phyloP scores from a whole-genome alignment of 208 protist species.

The Wallacemonas rigidus region DNA sequence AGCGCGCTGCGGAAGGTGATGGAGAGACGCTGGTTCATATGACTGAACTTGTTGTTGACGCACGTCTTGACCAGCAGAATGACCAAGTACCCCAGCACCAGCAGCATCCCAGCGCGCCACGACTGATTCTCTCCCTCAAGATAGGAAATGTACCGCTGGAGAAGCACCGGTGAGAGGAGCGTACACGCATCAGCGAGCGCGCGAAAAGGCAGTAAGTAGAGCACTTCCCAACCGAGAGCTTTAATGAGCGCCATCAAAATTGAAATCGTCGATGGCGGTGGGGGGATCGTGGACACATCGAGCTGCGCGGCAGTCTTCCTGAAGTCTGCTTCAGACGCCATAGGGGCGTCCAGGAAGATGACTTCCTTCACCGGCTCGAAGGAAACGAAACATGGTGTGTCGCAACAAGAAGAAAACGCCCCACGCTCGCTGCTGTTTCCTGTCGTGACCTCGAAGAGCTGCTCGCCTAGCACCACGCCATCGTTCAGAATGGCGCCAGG shows the following conservation, averaged over 20 bases:
- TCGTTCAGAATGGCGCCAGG: slow-evolving; percentile 28
- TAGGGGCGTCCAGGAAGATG: slow-evolving; percentile 6
- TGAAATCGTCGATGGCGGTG: slow-evolving; percentile 29
- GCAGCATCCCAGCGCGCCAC: slow-evolving; percentile 28
- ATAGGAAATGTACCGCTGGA: slow-evolving; percentile 46
- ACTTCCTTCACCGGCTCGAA: slow-evolving; percentile 34
- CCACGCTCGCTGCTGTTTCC: slow-evolving; percentile 21
- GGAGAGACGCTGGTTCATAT: slow-evolving; percentile 38
- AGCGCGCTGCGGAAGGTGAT: slow-evolving; percentile 58
- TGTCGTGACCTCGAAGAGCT: slow-evolving; percentile 25
- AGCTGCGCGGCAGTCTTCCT: not conserved
- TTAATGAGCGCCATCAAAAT: slow-evolving; percentile 36
- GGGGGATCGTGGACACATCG: not conserved
- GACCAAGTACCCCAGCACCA: slow-evolving; percentile 34
- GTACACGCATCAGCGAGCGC: slow-evolving; percentile 40
- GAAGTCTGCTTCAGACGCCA: not conserved
- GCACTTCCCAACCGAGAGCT: slow-evolving; percentile 34
- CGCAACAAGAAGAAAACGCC: not conserved
- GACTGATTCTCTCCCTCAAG: slow-evolving; percentile 18
- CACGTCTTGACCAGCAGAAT: slow-evolving; percentile 38
- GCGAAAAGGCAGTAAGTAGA: slow-evolving; percentile 44
- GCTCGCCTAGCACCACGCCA: slow-evolving; percentile 55
- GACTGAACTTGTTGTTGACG: slow-evolving; percentile 51
- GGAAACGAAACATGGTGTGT: slow-evolving; percentile 5
- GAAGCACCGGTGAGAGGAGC: slow-evolving; percentile 53